phyloP scores from a whole-genome alignment of 2,329 filamentous ascomycete genomes.

The Cordyceps farinosa region DNA sequence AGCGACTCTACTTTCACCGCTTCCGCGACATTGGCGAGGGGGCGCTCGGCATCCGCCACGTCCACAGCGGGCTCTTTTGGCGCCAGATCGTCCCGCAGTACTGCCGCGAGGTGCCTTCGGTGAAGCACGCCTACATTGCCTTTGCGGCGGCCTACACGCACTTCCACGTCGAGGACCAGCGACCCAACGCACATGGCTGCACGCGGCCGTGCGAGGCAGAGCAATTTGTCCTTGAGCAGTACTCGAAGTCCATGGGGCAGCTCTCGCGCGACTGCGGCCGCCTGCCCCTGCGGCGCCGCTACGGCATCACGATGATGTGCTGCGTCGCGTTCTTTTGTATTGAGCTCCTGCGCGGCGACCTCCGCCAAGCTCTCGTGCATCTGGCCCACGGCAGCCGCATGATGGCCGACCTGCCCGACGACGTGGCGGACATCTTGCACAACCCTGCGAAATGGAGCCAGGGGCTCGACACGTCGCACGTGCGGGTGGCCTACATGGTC shows the following conservation, averaged over 20 bases:
- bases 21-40: constrained; percentile 31
- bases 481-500: constrained; percentile 24
- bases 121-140: constrained; percentile 34
- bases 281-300: constrained; percentile 16
- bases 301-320: constrained; percentile 30
- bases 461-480: constrained; percentile 17
- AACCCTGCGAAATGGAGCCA: constrained; percentile 22
- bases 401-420: constrained; percentile 28
- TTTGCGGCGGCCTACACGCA: constrained; percentile 31
- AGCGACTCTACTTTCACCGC: constrained; percentile 35
- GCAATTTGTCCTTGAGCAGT: constrained; percentile 37
- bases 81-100: constrained; percentile 29
- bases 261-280: constrained; percentile 22
- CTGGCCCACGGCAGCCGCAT: constrained; percentile 31
- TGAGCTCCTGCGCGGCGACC: constrained; percentile 29
- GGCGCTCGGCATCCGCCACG: constrained; percentile 28
- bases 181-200: constrained; percentile 18
- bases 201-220: constrained; percentile 28
- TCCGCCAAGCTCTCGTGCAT: constrained; percentile 27
- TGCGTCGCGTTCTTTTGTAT: constrained; percentile 32
- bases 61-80: constrained; percentile 31
- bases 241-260: constrained; percentile 35
- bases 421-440: constrained; percentile 20
- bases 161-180: constrained; percentile 21
- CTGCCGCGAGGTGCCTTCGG: constrained; percentile 28